These are phyloP conservation scores for Moelleriella libera DNA, from an alignment of 2,329 filamentous ascomycete species.

Conservation along the genomic window DNA sequence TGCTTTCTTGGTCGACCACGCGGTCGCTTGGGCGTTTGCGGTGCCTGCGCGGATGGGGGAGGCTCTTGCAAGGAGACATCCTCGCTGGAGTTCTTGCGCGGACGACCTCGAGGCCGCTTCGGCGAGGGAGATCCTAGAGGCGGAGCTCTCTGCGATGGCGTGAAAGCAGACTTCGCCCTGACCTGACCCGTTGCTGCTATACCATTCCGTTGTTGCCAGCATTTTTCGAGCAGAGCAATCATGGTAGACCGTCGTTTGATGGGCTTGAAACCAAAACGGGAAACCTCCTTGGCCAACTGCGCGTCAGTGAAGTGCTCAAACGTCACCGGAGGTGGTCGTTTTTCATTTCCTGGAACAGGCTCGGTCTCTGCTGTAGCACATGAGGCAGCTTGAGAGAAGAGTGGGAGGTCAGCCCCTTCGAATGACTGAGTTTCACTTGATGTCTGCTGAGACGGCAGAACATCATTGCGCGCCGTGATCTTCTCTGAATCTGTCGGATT, in stretches of 20 bases:
- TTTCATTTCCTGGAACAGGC: not conserved
- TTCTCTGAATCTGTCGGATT: too few species aligned
- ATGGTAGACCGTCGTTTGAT: constrained; percentile 54
- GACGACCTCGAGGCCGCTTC: constrained; percentile 17
- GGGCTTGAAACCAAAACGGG: constrained; percentile 57
- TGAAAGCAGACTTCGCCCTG: constrained; percentile 4
- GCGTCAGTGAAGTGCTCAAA: constrained; percentile 48
- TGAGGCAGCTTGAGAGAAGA: not conserved
- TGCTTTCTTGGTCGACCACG: constrained; percentile 29
- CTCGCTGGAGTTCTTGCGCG: constrained; percentile 15
- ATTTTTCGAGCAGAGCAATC: constrained; percentile 55
- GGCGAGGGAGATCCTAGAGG: constrained; percentile 3
- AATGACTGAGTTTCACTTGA: too few species aligned
- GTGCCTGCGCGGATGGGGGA: constrained; percentile 18
- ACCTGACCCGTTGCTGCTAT: constrained; percentile 8
- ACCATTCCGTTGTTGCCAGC: constrained; percentile 48
- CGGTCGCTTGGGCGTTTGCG: constrained; percentile 18
- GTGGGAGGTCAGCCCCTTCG: too few species aligned
- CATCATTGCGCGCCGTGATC: too few species aligned
- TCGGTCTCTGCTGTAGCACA: not conserved
- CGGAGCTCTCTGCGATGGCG: not conserved
- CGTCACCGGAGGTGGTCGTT: constrained; percentile 27
- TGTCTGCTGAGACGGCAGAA: too few species aligned
- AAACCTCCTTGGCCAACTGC: constrained; percentile 47
- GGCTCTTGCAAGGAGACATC: constrained; percentile 15